phyloP scores from a whole-genome alignment of 2,329 filamentous ascomycete species.

The Fusarium vanettenii region DNA sequence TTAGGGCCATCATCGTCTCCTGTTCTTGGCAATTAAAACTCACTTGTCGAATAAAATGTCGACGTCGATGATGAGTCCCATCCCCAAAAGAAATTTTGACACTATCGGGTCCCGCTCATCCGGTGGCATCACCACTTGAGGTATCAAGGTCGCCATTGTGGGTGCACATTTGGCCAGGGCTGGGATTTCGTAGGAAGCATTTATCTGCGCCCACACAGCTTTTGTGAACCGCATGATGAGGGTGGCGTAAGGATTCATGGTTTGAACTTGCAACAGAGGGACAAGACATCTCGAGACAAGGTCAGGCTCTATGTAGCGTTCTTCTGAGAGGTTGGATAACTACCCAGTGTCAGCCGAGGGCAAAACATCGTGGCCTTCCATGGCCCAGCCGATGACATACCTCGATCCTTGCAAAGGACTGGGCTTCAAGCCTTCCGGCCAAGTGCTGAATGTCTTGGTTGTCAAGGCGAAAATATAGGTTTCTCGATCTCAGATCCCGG shows the following conservation, averaged over 20 bases:
- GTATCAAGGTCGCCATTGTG: neutral
- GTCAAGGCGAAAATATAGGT: neutral
- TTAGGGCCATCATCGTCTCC: neutral
- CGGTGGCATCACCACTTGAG: neutral
- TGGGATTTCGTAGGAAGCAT: too few relatives aligned
- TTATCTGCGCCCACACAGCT: neutral
- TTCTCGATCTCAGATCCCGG: neutral
- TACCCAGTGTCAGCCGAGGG: neutral
- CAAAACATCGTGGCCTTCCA: neutral
- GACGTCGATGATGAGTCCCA: neutral
- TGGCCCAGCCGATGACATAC: neutral
- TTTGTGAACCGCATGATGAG: conserved; percentile 22
- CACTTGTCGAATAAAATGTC: neutral
- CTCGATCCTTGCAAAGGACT: conserved; percentile 18
- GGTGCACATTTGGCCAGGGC: neutral
- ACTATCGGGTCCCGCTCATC: neutral
- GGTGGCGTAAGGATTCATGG: conserved; percentile 16
- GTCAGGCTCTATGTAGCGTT: neutral
- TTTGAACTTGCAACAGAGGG: neutral
- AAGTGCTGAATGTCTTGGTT: neutral
- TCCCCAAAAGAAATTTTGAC: neutral
- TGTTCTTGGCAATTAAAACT: neutral
- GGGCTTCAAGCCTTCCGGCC: neutral
- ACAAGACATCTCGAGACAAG: neutral
- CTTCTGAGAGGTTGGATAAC: conserved; percentile 16